Percentiles rank a stretch among this genome's conserved stretches.
These are phyloP conservation scores for Allium fistulosum DNA, from an alignment of 106 monocot genomes.

Conservation along the genomic window DNA sequence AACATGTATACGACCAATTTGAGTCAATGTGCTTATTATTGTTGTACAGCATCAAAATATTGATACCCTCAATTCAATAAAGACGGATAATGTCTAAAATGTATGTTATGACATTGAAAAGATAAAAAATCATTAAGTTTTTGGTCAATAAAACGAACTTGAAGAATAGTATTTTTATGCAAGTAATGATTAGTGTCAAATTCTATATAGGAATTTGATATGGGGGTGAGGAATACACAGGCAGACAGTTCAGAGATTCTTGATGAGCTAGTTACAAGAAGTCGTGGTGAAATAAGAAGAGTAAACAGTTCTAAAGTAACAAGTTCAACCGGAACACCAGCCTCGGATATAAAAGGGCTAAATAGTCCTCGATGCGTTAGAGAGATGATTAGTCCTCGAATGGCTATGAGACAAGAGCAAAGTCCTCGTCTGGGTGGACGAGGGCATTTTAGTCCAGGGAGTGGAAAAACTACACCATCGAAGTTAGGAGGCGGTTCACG, in stretches of 20 bases:
- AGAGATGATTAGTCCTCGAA: slow-evolving; percentile 9
- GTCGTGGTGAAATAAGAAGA: slow-evolving; percentile 21
- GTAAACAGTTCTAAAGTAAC: slow-evolving; percentile 16
- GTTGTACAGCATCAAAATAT: no score
- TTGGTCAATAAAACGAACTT: no score
- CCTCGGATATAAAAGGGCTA: slow-evolving; percentile 4
- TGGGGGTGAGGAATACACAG: slow-evolving; percentile 6
- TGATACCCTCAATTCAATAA: no score
- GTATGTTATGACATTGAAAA: no score
- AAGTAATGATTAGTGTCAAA: not conserved
- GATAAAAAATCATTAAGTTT: no score
- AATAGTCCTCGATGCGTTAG: slow-evolving; percentile 3
- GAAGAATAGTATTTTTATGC: no score
- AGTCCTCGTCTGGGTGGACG: slow-evolving; percentile 16
- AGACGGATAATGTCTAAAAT: no score
- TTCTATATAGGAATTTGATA: slow-evolving; percentile 17
- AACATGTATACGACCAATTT: no score
- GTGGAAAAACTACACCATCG: slow-evolving; percentile 9
- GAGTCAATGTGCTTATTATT: no score
- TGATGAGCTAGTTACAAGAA: slow-evolving; percentile 19
- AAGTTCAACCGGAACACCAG: slow-evolving; percentile 12
- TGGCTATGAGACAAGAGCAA: slow-evolving; percentile 4
- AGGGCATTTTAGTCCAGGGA: slow-evolving; percentile 14
- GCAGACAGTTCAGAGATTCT: slow-evolving; percentile 19
- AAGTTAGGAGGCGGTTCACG: slow-evolving; percentile 4